These are phyloP conservation scores for Trametes sp. DNA, from an alignment of 1,284 basidiomycete genomes.

Conservation along the genomic window DNA sequence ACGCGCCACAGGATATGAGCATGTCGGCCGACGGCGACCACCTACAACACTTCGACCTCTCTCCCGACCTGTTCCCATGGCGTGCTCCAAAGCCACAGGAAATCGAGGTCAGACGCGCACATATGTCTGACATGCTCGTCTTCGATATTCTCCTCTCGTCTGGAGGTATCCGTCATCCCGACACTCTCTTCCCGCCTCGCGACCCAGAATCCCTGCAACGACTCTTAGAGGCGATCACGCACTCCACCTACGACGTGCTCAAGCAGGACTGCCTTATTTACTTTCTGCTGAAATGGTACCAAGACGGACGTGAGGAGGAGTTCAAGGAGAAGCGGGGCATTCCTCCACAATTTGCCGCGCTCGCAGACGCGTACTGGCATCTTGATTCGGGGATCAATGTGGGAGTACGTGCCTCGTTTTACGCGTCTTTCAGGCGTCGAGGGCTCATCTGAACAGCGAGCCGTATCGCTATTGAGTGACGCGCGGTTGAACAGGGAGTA, in stretches of 20 bases:
- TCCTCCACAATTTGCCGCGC: slow-evolving; percentile 72
- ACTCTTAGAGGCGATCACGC: slow-evolving; percentile 66
- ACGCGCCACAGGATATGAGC: slow-evolving; percentile 23
- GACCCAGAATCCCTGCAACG: slow-evolving; percentile 57
- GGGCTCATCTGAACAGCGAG: slow-evolving; percentile 52
- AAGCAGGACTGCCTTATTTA: slow-evolving; percentile 83
- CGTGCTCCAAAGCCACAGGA: slow-evolving; percentile 52
- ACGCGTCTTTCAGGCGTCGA: background rate
- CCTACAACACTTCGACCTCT: slow-evolving; percentile 54
- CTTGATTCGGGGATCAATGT: slow-evolving; percentile 73
- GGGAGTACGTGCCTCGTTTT: slow-evolving; percentile 53
- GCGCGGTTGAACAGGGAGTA: slow-evolving; percentile 76
- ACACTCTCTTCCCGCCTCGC: slow-evolving; percentile 72
- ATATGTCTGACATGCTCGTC: slow-evolving; percentile 68
- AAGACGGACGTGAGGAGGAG: slow-evolving; percentile 64
- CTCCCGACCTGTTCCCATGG: slow-evolving; percentile 58
- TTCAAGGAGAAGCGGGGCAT: slow-evolving; percentile 66
- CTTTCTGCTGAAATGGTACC: slow-evolving; percentile 78
- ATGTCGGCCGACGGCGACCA: slow-evolving; percentile 25
- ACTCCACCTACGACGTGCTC: slow-evolving; percentile 70
- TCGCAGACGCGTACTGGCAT: slow-evolving; percentile 83
- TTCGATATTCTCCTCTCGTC: slow-evolving; percentile 76
- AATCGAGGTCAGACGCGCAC: slow-evolving; percentile 67
- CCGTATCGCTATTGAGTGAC: slow-evolving; percentile 75
- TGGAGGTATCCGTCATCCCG: slow-evolving; percentile 65